phyloP scores from a whole-genome alignment of 148 eudicot genomes.

The Rheum nobile region DNA sequence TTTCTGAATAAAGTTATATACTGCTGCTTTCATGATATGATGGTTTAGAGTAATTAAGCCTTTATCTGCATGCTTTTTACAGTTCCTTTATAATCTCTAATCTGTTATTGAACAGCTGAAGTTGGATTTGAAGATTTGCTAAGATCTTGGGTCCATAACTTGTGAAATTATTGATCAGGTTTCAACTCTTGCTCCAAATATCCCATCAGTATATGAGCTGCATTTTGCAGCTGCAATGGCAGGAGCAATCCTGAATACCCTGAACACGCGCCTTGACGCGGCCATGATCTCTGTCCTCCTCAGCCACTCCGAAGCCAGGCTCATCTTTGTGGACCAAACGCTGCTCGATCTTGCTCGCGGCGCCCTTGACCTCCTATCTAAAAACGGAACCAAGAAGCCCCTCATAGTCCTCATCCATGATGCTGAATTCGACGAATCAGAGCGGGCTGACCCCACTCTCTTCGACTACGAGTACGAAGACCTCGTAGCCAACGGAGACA shows the following conservation, averaged over 20 bases:
- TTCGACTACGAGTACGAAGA: constrained; percentile 28
- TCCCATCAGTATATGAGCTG: constrained; percentile 61
- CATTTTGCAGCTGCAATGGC: constrained; percentile 69
- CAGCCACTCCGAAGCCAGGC: constrained; percentile 41
- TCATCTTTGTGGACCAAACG: constrained; percentile 40
- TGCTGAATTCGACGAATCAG: constrained; percentile 11
- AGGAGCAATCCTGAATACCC: constrained; percentile 42
- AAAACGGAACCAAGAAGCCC: constrained; percentile 19
- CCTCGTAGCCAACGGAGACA: constrained; percentile 30
- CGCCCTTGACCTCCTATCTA: constrained; percentile 29
- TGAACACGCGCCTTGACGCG: constrained; percentile 49
- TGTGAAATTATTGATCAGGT: constrained; percentile 27
- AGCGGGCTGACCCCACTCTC: not conserved
- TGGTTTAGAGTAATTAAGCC: not conserved
- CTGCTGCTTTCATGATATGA: not conserved
- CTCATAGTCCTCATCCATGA: constrained; percentile 24
- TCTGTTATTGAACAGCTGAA: not conserved
- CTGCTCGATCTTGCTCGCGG: constrained; percentile 25
- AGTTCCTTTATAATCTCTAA: not conserved
- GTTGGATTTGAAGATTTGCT: not conserved
- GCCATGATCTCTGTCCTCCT: constrained; percentile 31
- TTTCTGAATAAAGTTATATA: too few relatives aligned
- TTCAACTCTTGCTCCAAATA: constrained; percentile 46
- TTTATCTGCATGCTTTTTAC: not conserved
- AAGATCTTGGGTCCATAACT: not conserved